Conservation (phyloP, 208 protist species). For the Leishmania braziliensis region DNA sequence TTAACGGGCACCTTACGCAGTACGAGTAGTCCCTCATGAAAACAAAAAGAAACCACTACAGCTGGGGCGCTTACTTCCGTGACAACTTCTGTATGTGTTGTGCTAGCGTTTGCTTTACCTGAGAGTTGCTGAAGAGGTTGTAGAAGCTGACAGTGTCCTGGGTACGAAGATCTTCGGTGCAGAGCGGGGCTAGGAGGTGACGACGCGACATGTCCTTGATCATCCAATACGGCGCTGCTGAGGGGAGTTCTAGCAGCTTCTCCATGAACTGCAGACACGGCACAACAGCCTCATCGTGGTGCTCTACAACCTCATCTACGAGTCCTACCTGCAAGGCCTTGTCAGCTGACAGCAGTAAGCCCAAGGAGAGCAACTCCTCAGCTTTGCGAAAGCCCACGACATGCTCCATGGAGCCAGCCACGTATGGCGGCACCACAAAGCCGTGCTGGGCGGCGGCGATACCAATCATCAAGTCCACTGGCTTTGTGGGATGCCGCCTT, state of each 20-base stretch:
- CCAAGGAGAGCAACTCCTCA: conserved; percentile 58
- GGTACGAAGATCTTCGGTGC: conserved; percentile 48
- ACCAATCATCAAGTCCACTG: conserved; percentile 54
- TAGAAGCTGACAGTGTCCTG: conserved; percentile 60
- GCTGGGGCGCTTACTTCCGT: background rate
- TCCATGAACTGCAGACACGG: conserved; percentile 65
- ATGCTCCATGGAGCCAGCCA: conserved; percentile 58
- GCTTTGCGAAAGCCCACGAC: conserved; percentile 65
- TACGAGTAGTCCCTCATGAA: background rate
- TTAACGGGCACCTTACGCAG: background rate
- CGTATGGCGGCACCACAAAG: conserved; percentile 69
- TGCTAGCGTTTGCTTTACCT: conserved; percentile 31
- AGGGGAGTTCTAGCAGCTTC: conserved; percentile 46
- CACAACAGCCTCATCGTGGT: conserved; percentile 56
- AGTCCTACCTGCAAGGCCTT: conserved; percentile 58
- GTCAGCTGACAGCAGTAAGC: conserved; percentile 45
- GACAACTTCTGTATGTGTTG: conserved; percentile 5
- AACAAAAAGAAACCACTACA: background rate
- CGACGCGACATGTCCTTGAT: conserved; percentile 59
- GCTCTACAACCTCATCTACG: conserved; percentile 72
- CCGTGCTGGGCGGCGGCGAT: conserved; percentile 61
- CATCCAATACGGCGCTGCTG: conserved; percentile 64
- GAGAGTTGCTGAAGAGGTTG: conserved; percentile 54
- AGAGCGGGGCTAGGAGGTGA: conserved; percentile 53
- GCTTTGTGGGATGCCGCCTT: conserved; percentile 16